These are phyloP conservation scores for Aspergillus transmontanensis DNA, from an alignment of 2,329 filamentous ascomycete genomes.

Conservation along the genomic window DNA sequence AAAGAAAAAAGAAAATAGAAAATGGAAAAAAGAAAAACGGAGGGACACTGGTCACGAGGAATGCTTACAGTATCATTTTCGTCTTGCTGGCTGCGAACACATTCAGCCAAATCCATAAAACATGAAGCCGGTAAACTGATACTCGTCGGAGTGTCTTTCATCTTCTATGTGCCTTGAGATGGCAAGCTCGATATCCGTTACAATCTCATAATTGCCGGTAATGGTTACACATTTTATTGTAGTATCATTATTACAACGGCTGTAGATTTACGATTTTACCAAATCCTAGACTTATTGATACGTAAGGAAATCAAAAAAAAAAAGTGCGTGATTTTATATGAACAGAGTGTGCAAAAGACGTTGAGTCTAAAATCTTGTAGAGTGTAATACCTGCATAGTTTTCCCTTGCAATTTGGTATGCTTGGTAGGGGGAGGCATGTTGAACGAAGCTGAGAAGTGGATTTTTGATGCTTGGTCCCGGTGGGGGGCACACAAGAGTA, in stretches of 20 bases:
- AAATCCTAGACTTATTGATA: not conserved
- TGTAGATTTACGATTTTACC: not conserved
- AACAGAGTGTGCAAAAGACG: not conserved
- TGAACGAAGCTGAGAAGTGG: not conserved
- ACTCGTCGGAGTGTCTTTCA: too few relatives aligned
- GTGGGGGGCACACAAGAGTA: not conserved
- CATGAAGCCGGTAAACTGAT: not conserved
- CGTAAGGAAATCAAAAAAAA: not conserved
- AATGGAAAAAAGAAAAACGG: not conserved
- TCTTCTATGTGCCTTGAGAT: not conserved
- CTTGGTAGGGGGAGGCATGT: not conserved
- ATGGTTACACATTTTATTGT: not conserved
- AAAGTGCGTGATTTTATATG: not conserved
- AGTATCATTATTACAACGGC: not conserved
- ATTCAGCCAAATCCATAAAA: not conserved
- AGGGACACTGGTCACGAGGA: constrained; percentile 4
- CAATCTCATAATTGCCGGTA: not conserved
- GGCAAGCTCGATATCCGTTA: not conserved
- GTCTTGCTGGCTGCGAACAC: not conserved
- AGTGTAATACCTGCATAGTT: not conserved
- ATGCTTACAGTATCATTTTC: not conserved
- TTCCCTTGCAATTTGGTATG: not conserved
- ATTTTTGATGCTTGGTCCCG: not conserved
- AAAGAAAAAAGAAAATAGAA: not conserved
- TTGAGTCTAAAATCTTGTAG: not conserved